These are phyloP conservation scores for Kwoniella shandongensis DNA, from an alignment of 768 basidiomycete genomes.

Conservation along the genomic window DNA sequence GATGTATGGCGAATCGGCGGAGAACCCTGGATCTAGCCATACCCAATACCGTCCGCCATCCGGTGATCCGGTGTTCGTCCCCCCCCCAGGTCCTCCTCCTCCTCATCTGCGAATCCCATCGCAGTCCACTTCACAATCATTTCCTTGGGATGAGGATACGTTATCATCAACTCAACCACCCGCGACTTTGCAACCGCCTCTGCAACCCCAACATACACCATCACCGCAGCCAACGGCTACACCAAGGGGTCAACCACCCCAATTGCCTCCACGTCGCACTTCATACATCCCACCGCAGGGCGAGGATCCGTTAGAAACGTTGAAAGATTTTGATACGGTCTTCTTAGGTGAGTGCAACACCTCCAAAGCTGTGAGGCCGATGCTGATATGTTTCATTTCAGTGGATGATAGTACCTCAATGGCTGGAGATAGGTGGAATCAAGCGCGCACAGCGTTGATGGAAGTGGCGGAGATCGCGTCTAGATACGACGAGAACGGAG, in stretches of 20 bases:
- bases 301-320: slow-evolving; percentile 42
- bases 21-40: slow-evolving; percentile 5
- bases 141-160: slow-evolving; percentile 1
- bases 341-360: slow-evolving; percentile 34
- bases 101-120: slow-evolving; percentile 18
- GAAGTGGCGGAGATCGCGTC: slow-evolving; percentile 46
- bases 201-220: not conserved
- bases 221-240: not conserved
- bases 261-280: slow-evolving; percentile 7
- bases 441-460: slow-evolving; percentile 39
- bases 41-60: slow-evolving; percentile 6
- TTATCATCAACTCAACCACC: not conserved
- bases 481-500: slow-evolving; percentile 38
- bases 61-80: slow-evolving; percentile 13
- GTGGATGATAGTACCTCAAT: slow-evolving; percentile 46
- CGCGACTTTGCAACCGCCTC: not conserved
- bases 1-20: not conserved
- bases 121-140: slow-evolving; percentile 1
- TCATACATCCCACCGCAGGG: slow-evolving; percentile 14
- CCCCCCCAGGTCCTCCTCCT: slow-evolving; percentile 35
- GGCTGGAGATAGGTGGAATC: slow-evolving; percentile 45
- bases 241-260: slow-evolving; percentile 3
- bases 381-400: slow-evolving; percentile 13
- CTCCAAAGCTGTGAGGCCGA: not conserved
- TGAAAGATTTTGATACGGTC: slow-evolving; percentile 45